phyloP scores from a whole-genome alignment of 371 early-diverging fungal species.

The Mucor piriformis region DNA sequence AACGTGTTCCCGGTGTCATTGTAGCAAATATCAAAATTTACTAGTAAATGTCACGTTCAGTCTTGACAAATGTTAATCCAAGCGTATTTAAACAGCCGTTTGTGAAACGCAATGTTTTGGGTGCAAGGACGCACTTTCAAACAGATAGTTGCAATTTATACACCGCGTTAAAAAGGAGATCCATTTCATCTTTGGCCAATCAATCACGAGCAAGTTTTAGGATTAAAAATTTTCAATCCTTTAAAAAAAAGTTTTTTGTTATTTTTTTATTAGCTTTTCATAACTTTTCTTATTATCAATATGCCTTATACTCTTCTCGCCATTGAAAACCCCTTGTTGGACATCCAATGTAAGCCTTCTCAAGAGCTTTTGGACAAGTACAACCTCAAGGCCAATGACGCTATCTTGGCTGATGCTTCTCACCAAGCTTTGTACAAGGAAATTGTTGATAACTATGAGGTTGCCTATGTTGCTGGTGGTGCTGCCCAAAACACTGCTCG shows the following conservation, averaged over 20 bases:
- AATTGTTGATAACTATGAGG: slow-evolving; percentile 69
- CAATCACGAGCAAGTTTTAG: slow-evolving; percentile 9
- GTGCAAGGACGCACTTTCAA: too few species aligned
- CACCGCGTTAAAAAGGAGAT: slow-evolving; percentile 1
- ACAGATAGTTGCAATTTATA: background rate
- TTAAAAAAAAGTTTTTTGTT: background rate
- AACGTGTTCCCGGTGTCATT: too few species aligned
- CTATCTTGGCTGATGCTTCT: slow-evolving; percentile 89
- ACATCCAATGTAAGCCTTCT: slow-evolving; percentile 86
- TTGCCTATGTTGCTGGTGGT: slow-evolving; percentile 93
- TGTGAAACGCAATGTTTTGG: too few species aligned
- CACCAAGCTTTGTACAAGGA: slow-evolving; percentile 88
- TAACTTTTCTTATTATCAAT: background rate
- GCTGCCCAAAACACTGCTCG: slow-evolving; percentile 95
- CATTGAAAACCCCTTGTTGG: slow-evolving; percentile 96
- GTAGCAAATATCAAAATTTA: too few species aligned
- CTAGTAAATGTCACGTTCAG: too few species aligned
- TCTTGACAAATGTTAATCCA: too few species aligned
- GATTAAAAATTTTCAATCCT: slow-evolving; percentile 1
- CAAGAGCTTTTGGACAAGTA: slow-evolving; percentile 79
- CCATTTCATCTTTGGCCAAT: slow-evolving; percentile 4
- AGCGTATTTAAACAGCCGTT: too few species aligned
- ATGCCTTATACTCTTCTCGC: slow-evolving; percentile 47
- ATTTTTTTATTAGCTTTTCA: background rate
- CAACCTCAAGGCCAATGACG: slow-evolving; percentile 89